Evolutionary conservation across 1,284 basidiomycete genomes (phyloP), one percentile per base, ranked within the genome.

Genomic region (Tetrapyrgos nigripes): DNA sequence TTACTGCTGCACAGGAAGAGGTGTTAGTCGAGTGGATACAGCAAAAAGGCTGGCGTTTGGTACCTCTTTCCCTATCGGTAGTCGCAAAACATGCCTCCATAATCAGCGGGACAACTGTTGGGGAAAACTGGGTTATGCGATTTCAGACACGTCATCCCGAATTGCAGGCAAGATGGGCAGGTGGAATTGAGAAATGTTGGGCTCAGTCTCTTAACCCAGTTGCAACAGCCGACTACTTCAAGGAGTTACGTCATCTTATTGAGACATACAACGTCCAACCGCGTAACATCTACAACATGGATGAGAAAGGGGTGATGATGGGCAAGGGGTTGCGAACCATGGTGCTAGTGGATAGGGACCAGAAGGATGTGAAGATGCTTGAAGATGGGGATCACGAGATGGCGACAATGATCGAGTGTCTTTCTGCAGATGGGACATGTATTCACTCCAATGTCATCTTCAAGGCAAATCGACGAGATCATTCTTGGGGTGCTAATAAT

Each of bases 271-370:
- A 65, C 10, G 71, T 77, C 14, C 48, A 52, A 0, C 59, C 55
- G 3, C 53, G 68, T 37, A 70, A 74, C 45, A 62, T 69, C 10
- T 77, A 70, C 46, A 75, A 75, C 35, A 71, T 73, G 68, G 76
- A 77, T 55, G 72, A 76, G 62, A 76, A 70, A 51, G 73, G 74
- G 0, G 58, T 71, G 19, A 71, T 71, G 43, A 54, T 70, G 6
- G 68, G 70, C n/a, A 60, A 62, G 27, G 71, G 70, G 14, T 48
- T 24, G 11, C 49, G 55, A 13, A 48, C 40, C 27, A 26, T 24
- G 33, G 64, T 59, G 24, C 53, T 68, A 13, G 64, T 70, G 14
- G 65, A 67, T 51, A 57, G 62, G 11, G 57, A 63, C 46, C 62
- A 66, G 31, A 58, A 61, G 10, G 31, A 51, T 17, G 57, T 61